phyloP scores from a whole-genome alignment of 1,284 basidiomycete genomes.

The Papiliotrema fonsecae region DNA sequence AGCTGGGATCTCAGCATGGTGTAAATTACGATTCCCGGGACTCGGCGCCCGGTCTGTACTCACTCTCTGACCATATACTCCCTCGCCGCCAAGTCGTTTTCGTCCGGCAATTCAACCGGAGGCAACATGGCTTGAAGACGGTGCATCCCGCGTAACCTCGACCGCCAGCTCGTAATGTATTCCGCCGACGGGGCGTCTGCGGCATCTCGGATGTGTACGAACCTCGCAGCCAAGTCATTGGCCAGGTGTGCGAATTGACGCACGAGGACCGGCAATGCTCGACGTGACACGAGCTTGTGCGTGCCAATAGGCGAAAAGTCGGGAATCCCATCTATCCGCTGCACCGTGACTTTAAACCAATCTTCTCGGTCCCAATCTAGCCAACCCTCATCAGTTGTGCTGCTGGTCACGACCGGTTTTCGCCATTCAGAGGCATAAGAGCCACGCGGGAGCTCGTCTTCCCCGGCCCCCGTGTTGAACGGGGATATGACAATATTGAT shows the following conservation, averaged over 20 bases:
- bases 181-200: conserved; percentile 68
- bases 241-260: conserved; percentile 78
- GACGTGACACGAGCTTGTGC: conserved; percentile 86
- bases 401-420: background rate
- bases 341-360: conserved; percentile 86
- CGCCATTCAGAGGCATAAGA: background rate
- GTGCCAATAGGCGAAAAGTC: conserved; percentile 85
- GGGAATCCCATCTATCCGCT: conserved; percentile 77
- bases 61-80: conserved; percentile 39
- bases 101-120: conserved; percentile 19
- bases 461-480: conserved; percentile 50
- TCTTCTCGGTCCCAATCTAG: conserved; percentile 48
- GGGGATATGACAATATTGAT: conserved; percentile 96
- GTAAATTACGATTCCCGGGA: background rate
- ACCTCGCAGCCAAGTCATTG: conserved; percentile 83
- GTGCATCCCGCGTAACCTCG: conserved; percentile 70
- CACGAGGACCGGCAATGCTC: conserved; percentile 73
- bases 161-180: conserved; percentile 83
- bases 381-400: conserved; percentile 24
- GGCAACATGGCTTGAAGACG: conserved; percentile 52
- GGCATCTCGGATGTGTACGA: conserved; percentile 58
- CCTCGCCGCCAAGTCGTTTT: conserved; percentile 16
- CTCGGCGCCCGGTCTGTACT: conserved; percentile 12
- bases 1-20: conserved; percentile 3
- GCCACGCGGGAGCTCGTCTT: conserved; percentile 8